Conservation (phyloP, 257 asterid genomes). For the Agastache rugosa region DNA sequence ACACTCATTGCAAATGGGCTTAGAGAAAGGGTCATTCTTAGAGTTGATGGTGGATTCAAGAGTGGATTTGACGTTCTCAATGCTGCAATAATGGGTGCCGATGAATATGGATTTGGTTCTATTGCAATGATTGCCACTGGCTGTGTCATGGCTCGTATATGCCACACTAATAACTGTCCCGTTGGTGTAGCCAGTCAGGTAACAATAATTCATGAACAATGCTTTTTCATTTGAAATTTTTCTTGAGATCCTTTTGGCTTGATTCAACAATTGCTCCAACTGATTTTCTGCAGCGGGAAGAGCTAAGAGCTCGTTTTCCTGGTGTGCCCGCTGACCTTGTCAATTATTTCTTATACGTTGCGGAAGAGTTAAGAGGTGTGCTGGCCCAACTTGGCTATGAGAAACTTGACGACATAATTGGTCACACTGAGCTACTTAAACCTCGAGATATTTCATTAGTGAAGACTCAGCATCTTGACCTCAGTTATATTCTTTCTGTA, state of each 20-base stretch:
- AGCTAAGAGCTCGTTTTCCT: slow-evolving; percentile 97
- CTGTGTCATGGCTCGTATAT: slow-evolving; percentile 98
- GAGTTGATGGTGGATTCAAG: slow-evolving; percentile 99
- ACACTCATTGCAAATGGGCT: slow-evolving; percentile 91
- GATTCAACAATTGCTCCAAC: slow-evolving; percentile 23
- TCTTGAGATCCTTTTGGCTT: not conserved
- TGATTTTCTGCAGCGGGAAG: slow-evolving; percentile 79
- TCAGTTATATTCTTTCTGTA: slow-evolving; percentile 76
- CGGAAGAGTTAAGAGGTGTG: slow-evolving; percentile 98
- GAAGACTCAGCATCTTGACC: slow-evolving; percentile 98
- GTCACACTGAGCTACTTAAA: slow-evolving; percentile 81
- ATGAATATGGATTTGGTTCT: slow-evolving; percentile 98
- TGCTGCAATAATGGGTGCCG: slow-evolving; percentile 99
- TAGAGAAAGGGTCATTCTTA: slow-evolving; percentile 95
- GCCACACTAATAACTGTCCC: slow-evolving; percentile 99
- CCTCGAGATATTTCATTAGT: slow-evolving; percentile 84
- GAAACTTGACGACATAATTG: slow-evolving; percentile 91
- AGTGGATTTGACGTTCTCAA: slow-evolving; percentile 94
- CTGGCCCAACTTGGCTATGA: slow-evolving; percentile 94
- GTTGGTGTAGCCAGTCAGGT: slow-evolving; percentile 99
- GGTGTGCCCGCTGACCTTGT: slow-evolving; percentile 99
- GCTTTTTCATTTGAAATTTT: not conserved
- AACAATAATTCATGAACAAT: slow-evolving; percentile 15
- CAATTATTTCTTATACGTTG: slow-evolving; percentile 86
- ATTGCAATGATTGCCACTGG: slow-evolving; percentile 99